Conservation (phyloP, 768 basidiomycete genomes). For the Leucocoprinus leucothites region DNA sequence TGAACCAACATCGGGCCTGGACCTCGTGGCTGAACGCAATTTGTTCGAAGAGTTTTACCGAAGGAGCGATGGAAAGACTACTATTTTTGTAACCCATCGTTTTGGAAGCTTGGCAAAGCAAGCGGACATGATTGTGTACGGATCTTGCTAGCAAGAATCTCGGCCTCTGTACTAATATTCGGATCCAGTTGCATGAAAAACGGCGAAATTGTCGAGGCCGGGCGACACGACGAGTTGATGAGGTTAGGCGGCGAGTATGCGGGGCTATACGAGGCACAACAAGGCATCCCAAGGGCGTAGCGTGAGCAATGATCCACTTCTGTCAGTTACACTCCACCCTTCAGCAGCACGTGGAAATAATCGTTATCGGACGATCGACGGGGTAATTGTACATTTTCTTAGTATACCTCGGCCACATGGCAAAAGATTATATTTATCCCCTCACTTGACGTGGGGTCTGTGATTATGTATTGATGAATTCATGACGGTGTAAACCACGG, state of each 20-base stretch:
- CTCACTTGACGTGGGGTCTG: not conserved
- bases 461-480: not conserved
- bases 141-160: constrained; percentile 18
- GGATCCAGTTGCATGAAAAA: constrained; percentile 34
- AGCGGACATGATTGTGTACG: constrained; percentile 49
- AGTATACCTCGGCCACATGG: too few species aligned
- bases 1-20: constrained; percentile 48
- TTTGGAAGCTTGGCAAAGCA: constrained; percentile 37
- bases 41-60: constrained; percentile 35
- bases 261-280: constrained; percentile 29
- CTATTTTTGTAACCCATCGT: constrained; percentile 48
- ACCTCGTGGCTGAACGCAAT: constrained; percentile 44
- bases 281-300: not conserved
- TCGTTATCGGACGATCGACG: too few species aligned
- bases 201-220: constrained; percentile 30
- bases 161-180: constrained; percentile 4
- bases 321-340: not conserved
- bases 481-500: not conserved
- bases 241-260: constrained; percentile 26
- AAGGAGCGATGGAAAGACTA: constrained; percentile 33
- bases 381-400: too few species aligned
- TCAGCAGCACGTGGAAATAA: too few species aligned
- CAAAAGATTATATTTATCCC: not conserved
- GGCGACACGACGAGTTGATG: constrained; percentile 32
- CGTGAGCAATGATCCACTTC: not conserved